Evolutionary conservation across 1,284 basidiomycete genomes (phyloP).

Genomic region (Apiotrichum mycotoxinovorans): DNA sequence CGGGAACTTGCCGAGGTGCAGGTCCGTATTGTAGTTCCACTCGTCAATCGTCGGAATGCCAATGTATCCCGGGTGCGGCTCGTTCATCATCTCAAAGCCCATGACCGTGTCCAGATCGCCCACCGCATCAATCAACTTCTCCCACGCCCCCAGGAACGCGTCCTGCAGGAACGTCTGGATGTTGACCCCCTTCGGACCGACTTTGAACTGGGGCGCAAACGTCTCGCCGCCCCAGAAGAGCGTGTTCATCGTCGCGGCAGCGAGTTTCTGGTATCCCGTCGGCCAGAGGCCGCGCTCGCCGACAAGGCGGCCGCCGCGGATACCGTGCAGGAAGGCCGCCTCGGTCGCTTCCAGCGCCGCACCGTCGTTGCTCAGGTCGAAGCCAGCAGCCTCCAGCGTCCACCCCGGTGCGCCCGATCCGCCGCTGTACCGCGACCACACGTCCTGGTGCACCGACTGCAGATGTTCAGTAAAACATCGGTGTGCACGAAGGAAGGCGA

Average conservation of each 20-base stretch:
- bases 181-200: conserved; percentile 57
- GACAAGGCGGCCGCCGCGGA: conserved; percentile 54
- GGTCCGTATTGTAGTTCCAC: conserved; percentile 89
- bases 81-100: conserved; percentile 95
- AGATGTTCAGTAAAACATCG: no score
- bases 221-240: conserved; percentile 86
- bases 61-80: conserved; percentile 91
- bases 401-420: conserved; percentile 90
- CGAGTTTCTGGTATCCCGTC: conserved; percentile 76
- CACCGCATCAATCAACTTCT: conserved; percentile 64
- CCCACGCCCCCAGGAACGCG: conserved; percentile 75
- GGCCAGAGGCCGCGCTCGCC: conserved; percentile 79
- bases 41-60: conserved; percentile 73
- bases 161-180: conserved; percentile 82
- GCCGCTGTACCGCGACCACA: conserved; percentile 92
- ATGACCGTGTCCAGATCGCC: conserved; percentile 73
- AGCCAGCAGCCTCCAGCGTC: conserved; percentile 76
- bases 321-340: conserved; percentile 77
- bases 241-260: conserved; percentile 81
- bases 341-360: conserved; percentile 69
- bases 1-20: conserved; percentile 79
- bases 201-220: conserved; percentile 69
- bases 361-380: conserved; percentile 59
- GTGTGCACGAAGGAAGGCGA: background rate
- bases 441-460: conserved; percentile 75